Percentiles rank a stretch among this genome's conserved stretches.
Evolutionary conservation across 106 monocot species (phyloP).

Genomic region (Acorus gramineus): DNA sequence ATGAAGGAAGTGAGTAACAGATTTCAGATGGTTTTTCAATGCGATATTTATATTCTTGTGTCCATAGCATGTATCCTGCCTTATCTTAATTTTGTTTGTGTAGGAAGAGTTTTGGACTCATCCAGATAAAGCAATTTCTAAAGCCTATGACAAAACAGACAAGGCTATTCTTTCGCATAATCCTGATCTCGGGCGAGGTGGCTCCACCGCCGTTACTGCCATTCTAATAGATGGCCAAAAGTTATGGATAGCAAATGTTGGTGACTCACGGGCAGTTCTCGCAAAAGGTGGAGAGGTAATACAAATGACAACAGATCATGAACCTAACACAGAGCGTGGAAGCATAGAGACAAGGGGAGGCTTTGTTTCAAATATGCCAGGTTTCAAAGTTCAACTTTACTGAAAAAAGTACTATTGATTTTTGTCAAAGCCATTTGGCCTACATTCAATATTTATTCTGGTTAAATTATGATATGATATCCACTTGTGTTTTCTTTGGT

Average conservation of each 20-base stretch:
- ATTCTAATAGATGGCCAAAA: constrained; percentile 46
- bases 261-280: constrained; percentile 81
- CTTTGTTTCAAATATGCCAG: constrained; percentile 92
- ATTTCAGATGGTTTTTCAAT: neutral
- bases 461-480: no score
- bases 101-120: constrained; percentile 74
- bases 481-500: no score
- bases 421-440: neutral
- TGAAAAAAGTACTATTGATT: neutral
- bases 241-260: constrained; percentile 77
- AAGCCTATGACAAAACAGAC: constrained; percentile 86
- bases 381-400: constrained; percentile 11
- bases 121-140: constrained; percentile 57
- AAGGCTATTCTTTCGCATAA: constrained; percentile 63
- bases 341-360: constrained; percentile 77
- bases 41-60: neutral
- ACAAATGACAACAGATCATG: constrained; percentile 79
- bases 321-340: constrained; percentile 55
- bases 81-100: neutral
- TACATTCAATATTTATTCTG: neutral
- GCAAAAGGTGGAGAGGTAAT: constrained; percentile 31
- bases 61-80: neutral
- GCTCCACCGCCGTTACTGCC: constrained; percentile 91
- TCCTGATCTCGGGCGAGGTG: constrained; percentile 63
- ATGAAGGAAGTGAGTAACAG: constrained; percentile 44